Conservation (phyloP, 805 yeast species). For the Geotrichum ghanense region DNA sequence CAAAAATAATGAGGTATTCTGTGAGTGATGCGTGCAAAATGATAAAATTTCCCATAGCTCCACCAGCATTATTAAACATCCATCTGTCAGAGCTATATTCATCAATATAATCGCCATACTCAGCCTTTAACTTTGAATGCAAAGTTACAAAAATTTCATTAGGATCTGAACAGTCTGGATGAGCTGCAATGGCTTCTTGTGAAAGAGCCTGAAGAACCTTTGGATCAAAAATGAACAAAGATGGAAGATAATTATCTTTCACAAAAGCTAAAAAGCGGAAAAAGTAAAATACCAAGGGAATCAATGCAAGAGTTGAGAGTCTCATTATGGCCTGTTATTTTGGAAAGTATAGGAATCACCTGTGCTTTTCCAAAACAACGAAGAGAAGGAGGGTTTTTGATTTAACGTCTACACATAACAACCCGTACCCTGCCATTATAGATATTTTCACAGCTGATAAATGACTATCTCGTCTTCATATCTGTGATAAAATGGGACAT, state of each 20-base stretch:
- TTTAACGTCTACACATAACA: no score
- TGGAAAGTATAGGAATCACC: no score
- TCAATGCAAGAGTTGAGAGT: neutral
- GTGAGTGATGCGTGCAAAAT: conserved; percentile 89
- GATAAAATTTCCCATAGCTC: conserved; percentile 92
- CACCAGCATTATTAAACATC: conserved; percentile 97
- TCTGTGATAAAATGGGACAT: no score
- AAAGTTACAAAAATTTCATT: conserved; percentile 54
- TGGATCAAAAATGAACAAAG: conserved; percentile 59
- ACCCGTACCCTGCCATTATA: no score
- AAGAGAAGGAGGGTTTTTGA: no score
- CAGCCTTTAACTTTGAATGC: conserved; percentile 42
- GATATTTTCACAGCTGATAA: no score
- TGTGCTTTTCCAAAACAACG: no score
- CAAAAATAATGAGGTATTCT: conserved; percentile 88
- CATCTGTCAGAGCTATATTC: conserved; percentile 68
- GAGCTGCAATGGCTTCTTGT: conserved; percentile 34
- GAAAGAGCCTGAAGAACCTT: conserved; percentile 47
- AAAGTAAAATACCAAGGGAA: neutral
- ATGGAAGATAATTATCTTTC: conserved; percentile 40
- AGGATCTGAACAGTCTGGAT: conserved; percentile 30
- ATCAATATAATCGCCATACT: conserved; percentile 68
- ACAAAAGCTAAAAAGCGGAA: conserved; percentile 14
- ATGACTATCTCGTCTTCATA: no score
- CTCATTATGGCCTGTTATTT: neutral